Evolutionary conservation across 768 basidiomycete genomes (phyloP), one percentile per base, ranked within the genome.

Genomic region (Gelatoporia subvermispora): DNA sequence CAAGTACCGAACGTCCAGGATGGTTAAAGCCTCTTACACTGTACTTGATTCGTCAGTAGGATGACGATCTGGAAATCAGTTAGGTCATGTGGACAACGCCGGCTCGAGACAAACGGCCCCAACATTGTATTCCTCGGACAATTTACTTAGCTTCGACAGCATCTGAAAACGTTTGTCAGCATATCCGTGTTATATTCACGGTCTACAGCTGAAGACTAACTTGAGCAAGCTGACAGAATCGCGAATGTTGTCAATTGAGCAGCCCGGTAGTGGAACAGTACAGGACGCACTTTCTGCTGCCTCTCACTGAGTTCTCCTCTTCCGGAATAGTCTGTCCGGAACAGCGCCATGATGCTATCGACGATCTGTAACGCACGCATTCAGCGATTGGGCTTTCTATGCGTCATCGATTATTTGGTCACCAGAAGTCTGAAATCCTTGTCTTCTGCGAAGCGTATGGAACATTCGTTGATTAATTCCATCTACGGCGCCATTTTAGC

Each of bases 281-380:
- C 21, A 16, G 43, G 21, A 21, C 41, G 8, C 42, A 82, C 88
- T 72, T 93, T 93, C 63, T 97, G 94, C 62, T 94, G 93, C 44
- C 93, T 76, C 70, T 94, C 93, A 56, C 92, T 93, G 35, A 96
- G 69, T 64, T 96, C 95, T 24, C 94, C 95, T 72, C 94, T 74
- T 18, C 94, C 94, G 3, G 89, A 90, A 64, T 74, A 98, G 66
- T 98, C 94, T 38, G 93, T 89, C 17, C 93, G 82, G 66, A 98
- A 98, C 5, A 95, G 76, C 23, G 94, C 95, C 91, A 98, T 95
- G 52, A 97, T 94, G 58, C 90, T 93, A 64, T 97, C 95, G 31
- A 97, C 79, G 50, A 97, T 93, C 86, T 95, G 60, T 4, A 40
- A 13, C 5, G 13, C 28, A 23, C 28, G 18, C 31, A 9, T 15